Conservation (phyloP, 768 basidiomycete genomes). For the Lentinula raphanica region DNA sequence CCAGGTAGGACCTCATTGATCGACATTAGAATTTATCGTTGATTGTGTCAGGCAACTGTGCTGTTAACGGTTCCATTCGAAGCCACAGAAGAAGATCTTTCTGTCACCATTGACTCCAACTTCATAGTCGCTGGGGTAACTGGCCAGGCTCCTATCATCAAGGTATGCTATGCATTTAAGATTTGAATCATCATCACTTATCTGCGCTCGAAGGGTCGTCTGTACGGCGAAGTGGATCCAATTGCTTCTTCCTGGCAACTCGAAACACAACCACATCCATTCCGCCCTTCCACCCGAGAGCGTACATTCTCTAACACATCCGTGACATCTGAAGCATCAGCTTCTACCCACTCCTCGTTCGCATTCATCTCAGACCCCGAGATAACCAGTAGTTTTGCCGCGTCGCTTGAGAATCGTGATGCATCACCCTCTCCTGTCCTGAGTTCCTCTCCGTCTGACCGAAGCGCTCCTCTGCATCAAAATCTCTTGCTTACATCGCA, state of each 20-base stretch:
- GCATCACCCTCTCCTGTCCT: conserved; percentile 49
- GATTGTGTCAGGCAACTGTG: conserved; percentile 58
- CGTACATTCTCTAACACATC: conserved; percentile 77
- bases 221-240: conserved; percentile 67
- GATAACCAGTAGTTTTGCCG: conserved; percentile 80
- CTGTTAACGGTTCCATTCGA: conserved; percentile 69
- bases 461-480: conserved; percentile 24
- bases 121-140: conserved; percentile 70
- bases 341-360: conserved; percentile 76
- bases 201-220: conserved; percentile 47
- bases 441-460: conserved; percentile 55
- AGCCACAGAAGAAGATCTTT: conserved; percentile 65
- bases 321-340: conserved; percentile 51
- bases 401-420: conserved; percentile 74
- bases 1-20: conserved; percentile 46
- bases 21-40: conserved; percentile 15
- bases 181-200: background rate
- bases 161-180: conserved; percentile 41
- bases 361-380: conserved; percentile 82
- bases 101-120: conserved; percentile 66
- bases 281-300: conserved; percentile 53
- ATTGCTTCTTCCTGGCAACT: conserved; percentile 73
- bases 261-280: conserved; percentile 49
- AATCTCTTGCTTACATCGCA: conserved; percentile 25
- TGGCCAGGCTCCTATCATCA: conserved; percentile 65